phyloP scores from a whole-genome alignment of 805 yeast species.

The Scheffersomyces amazonensis region DNA sequence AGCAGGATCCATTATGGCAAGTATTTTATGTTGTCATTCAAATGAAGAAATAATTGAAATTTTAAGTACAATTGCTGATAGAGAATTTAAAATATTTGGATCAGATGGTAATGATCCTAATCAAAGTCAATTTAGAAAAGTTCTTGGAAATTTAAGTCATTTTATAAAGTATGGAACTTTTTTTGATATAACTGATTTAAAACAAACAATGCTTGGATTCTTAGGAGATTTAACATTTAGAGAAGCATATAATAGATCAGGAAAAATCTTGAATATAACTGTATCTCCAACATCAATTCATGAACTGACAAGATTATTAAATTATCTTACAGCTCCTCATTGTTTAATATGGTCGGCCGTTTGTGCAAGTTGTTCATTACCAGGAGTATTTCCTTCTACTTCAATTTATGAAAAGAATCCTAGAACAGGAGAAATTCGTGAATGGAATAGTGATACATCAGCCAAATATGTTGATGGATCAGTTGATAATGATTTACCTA shows the following conservation, averaged over 20 bases:
- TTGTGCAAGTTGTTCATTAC: conserved; percentile 92
- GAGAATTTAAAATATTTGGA: conserved; percentile 53
- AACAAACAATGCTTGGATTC: conserved; percentile 69
- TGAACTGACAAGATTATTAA: conserved; percentile 84
- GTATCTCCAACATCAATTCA: conserved; percentile 89
- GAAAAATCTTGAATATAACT: conserved; percentile 87
- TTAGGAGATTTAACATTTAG: conserved; percentile 89
- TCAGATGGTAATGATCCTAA: conserved; percentile 23
- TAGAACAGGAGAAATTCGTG: conserved; percentile 64
- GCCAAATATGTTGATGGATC: conserved; percentile 93
- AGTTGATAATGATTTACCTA: conserved; percentile 91
- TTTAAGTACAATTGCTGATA: conserved; percentile 59
- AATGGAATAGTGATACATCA: conserved; percentile 76
- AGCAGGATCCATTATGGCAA: conserved; percentile 93
- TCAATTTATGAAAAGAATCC: conserved; percentile 82
- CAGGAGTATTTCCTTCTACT: conserved; percentile 85
- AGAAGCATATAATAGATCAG: conserved; percentile 93
- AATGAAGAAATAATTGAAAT: conserved; percentile 64
- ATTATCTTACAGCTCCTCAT: conserved; percentile 77
- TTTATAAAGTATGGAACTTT: conserved; percentile 85
- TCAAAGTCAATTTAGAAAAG: conserved; percentile 43
- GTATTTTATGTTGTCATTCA: conserved; percentile 78
- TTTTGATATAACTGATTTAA: conserved; percentile 73
- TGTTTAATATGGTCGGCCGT: conserved; percentile 86
- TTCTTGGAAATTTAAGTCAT: conserved; percentile 38